A percentile compares a stretch with the other conserved stretches of the same genome.
phyloP scores from a whole-genome alignment of 2,329 filamentous ascomycete species.

The Cordyceps fumosorosea region DNA sequence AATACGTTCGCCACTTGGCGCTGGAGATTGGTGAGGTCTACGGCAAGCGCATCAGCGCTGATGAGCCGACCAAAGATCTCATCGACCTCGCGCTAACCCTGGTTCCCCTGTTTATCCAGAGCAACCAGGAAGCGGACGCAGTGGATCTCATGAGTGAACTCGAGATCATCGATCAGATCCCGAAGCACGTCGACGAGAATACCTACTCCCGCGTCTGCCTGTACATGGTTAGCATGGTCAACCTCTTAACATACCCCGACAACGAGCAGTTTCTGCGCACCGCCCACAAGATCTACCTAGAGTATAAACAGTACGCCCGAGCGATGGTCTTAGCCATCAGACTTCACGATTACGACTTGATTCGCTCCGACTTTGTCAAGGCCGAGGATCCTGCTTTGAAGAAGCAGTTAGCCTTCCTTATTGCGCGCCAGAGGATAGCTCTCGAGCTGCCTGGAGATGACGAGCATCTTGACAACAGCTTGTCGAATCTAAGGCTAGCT shows the following conservation, averaged over 20 bases:
- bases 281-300: constrained; percentile 87
- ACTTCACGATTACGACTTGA: constrained; percentile 78
- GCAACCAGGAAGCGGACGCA: constrained; percentile 96
- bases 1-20: constrained; percentile 93
- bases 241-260: constrained; percentile 92
- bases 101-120: constrained; percentile 91
- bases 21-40: constrained; percentile 95
- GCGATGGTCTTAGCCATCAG: constrained; percentile 92
- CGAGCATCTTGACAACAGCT: constrained; percentile 68
- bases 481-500: constrained; percentile 81
- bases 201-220: constrained; percentile 89
- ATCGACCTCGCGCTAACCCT: constrained; percentile 77
- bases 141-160: constrained; percentile 96
- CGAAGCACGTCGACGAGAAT: constrained; percentile 84
- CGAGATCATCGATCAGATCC: constrained; percentile 91
- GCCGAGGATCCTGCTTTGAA: constrained; percentile 76
- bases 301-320: constrained; percentile 88
- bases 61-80: constrained; percentile 77
- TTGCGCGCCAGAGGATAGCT: constrained; percentile 85
- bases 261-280: constrained; percentile 93
- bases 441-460: constrained; percentile 65
- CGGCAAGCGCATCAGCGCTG: constrained; percentile 76
- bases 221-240: constrained; percentile 99
- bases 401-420: constrained; percentile 90
- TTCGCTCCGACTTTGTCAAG: constrained; percentile 72